Evolutionary conservation across 1,284 basidiomycete genomes (phyloP), one percentile per base, ranked within the genome.

Genomic region (Stygiomarasmius scandens): DNA sequence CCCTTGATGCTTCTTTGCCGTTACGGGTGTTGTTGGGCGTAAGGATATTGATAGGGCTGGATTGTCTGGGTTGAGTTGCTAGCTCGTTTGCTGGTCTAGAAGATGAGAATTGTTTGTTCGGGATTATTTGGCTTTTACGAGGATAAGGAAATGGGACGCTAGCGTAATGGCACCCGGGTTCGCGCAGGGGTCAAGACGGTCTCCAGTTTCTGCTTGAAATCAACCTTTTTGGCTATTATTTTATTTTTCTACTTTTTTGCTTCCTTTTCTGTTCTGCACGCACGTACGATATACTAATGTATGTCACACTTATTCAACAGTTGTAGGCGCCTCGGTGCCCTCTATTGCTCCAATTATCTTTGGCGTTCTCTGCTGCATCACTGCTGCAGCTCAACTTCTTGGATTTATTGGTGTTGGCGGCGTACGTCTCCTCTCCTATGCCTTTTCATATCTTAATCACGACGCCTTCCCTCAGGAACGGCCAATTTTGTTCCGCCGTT

Each of bases 321-420:
- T 96, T 67, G 92, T 95, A 43, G 94, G 93, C 27, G 90, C 90
- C 46, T 83, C 85, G 10, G 88, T 90, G 1, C 92, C 93, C 1
- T 81, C 82, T 1, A 89, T 87, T 66, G 86, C 89, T 0, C 76
- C 79, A n/a, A 83, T 78, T 77, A 76, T 96, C 55, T 80, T 96
- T 52, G 93, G 84, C 2, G 79, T 85, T 12, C 70, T 93, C 24
- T 91, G 88, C 64, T 92, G 93, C 70, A 77, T 87, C 50, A 86
- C 81, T 22, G 87, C 87, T 57, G 85, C 74, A 3, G 61, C 90
- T 14, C 95, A 96, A 70, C 62, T 92, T 0, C 68, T 96, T 12
- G 95, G 95, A 1, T 89, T 95, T 70, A 71, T 94, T 51, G 93
- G 89, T 56, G 93, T 96, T 41, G 81, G 84, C 54, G 80, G 81